Conservation (phyloP, 2,329 filamentous ascomycete genomes). For the Trichothecium roseum region DNA sequence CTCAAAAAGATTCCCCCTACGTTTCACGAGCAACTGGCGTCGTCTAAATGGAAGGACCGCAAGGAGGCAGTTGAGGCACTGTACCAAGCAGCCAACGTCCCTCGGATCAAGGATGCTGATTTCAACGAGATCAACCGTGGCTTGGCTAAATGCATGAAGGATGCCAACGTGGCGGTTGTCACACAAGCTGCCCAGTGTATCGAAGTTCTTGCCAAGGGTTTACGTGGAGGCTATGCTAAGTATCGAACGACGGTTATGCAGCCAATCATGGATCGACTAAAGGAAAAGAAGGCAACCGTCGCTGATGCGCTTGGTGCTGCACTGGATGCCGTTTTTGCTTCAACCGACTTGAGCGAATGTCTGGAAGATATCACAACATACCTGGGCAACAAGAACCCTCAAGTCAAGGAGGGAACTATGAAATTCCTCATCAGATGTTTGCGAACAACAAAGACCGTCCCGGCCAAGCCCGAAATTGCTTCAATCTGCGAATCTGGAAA, state of each 20-base stretch:
- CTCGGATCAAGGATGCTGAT: conserved; percentile 82
- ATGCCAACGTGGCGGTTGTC: conserved; percentile 92
- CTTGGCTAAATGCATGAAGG: conserved; percentile 96
- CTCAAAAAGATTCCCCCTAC: conserved; percentile 70
- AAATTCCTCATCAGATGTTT: conserved; percentile 87
- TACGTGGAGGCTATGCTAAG: conserved; percentile 68
- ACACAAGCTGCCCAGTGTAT: conserved; percentile 89
- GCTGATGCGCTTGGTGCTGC: conserved; percentile 80
- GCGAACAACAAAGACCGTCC: conserved; percentile 72
- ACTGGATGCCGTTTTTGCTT: conserved; percentile 57
- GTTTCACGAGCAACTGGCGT: conserved; percentile 74
- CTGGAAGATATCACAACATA: conserved; percentile 84
- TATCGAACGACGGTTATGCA: conserved; percentile 73
- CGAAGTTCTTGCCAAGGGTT: conserved; percentile 75
- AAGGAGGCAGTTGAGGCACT: conserved; percentile 88
- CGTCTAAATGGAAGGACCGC: conserved; percentile 96
- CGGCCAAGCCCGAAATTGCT: conserved; percentile 72
- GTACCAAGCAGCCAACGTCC: conserved; percentile 66
- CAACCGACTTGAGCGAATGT: conserved; percentile 70
- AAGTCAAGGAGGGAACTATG: conserved; percentile 92
- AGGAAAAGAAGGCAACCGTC: conserved; percentile 91
- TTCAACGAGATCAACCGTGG: conserved; percentile 76
- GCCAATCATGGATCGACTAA: conserved; percentile 88
- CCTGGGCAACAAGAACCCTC: conserved; percentile 88
- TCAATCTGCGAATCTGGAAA: conserved; percentile 80